These are phyloP conservation scores for Suhomyces emberorum DNA, from an alignment of 805 yeast species.

Conservation along the genomic window DNA sequence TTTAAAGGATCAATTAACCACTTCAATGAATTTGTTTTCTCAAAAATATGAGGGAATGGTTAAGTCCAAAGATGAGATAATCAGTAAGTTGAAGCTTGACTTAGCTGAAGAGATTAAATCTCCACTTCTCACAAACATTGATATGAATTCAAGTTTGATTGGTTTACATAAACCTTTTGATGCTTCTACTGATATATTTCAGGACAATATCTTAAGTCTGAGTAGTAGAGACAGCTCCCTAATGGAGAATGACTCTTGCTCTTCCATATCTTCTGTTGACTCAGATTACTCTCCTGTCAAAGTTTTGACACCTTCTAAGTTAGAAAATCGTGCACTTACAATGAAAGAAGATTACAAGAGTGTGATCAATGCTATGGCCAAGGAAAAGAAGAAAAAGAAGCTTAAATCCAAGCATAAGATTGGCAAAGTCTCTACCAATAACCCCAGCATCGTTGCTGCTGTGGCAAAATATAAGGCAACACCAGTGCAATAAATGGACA, in stretches of 20 bases:
- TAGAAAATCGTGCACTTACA: background rate
- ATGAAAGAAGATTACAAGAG: constrained; percentile 8
- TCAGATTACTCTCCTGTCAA: background rate
- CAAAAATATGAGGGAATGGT: constrained; percentile 3
- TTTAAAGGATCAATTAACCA: constrained; percentile 10
- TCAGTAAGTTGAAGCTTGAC: constrained; percentile 2
- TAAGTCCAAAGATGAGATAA: background rate
- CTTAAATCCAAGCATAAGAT: constrained; percentile 1
- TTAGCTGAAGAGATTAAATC: constrained; percentile 3
- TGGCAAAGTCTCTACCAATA: background rate
- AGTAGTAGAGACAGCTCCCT: constrained; percentile 7
- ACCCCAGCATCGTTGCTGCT: too few relatives aligned
- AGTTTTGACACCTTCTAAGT: constrained; percentile 7
- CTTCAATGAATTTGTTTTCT: constrained; percentile 2
- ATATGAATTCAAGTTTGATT: background rate
- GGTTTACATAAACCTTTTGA: constrained; percentile 5
- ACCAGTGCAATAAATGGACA: too few relatives aligned
- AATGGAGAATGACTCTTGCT: constrained; percentile 1
- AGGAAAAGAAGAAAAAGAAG: constrained; percentile 11
- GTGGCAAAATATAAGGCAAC: too few relatives aligned
- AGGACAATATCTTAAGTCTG: constrained; percentile 6
- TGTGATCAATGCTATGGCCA: constrained; percentile 8
- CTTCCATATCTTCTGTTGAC: constrained; percentile 1
- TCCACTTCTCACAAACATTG: constrained; percentile 5
- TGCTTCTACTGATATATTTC: constrained; percentile 5